Conservation (phyloP, 192 early-diverging fungal species). For the Umbelopsis sp. region DNA sequence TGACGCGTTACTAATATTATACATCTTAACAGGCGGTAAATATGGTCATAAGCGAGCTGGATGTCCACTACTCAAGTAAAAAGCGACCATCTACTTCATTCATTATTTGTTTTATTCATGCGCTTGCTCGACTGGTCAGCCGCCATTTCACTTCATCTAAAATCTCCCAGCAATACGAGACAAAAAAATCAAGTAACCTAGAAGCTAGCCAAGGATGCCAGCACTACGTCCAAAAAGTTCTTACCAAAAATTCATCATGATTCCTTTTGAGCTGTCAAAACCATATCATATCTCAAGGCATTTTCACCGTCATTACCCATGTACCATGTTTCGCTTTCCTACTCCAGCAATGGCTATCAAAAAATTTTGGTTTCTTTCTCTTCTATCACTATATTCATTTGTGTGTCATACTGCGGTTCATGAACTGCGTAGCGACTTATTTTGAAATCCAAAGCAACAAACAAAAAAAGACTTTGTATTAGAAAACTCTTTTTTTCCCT, state of each 20-base stretch:
- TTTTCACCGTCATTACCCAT: not conserved
- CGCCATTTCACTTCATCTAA: not conserved
- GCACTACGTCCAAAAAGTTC: not conserved
- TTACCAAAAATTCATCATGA: too few relatives aligned
- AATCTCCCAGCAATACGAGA: not conserved
- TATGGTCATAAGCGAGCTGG: slow-evolving; percentile 17
- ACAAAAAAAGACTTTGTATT: slow-evolving; percentile 15
- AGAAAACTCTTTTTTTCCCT: not conserved
- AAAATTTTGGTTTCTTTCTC: not conserved
- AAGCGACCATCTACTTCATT: not conserved
- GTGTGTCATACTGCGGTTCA: not conserved
- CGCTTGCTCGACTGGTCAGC: not conserved
- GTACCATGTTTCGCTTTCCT: not conserved
- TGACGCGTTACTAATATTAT: slow-evolving; percentile 1
- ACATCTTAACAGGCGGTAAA: not conserved
- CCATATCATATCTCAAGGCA: not conserved
- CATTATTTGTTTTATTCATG: slow-evolving; percentile 17
- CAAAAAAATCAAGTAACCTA: not conserved
- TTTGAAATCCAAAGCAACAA: not conserved
- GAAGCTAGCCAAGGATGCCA: not conserved
- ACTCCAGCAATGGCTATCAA: not conserved
- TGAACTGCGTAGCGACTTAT: not conserved
- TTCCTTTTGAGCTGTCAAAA: not conserved
- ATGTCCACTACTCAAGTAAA: slow-evolving; percentile 15
- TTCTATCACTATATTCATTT: slow-evolving; percentile 1